phyloP scores from a whole-genome alignment of 768 basidiomycete species.

The Tubosaeta brunneosetosa region DNA sequence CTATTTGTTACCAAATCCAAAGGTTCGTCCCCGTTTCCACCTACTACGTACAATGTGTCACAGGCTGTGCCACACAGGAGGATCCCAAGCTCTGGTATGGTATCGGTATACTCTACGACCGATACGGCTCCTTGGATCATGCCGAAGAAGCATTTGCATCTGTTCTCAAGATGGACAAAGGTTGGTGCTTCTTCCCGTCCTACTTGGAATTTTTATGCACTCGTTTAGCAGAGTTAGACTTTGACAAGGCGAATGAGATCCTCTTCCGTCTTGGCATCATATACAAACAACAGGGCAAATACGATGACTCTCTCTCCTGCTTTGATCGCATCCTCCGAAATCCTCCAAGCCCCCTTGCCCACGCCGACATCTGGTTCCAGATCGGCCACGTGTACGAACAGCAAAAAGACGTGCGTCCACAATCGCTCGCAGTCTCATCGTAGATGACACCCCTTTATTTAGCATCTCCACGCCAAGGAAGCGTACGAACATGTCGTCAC shows the following conservation, averaged over 20 bases:
- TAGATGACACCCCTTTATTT: constrained; percentile 14
- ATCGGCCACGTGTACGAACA: constrained; percentile 99
- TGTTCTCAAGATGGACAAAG: constrained; percentile 94
- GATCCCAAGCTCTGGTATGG: constrained; percentile 99
- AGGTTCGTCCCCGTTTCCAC: constrained; percentile 43
- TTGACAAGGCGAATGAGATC: constrained; percentile 98
- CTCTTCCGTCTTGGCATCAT: constrained; percentile 98
- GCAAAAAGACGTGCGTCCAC: constrained; percentile 78
- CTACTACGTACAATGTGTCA: constrained; percentile 3
- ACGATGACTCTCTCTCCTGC: constrained; percentile 80
- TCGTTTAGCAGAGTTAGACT: constrained; percentile 52
- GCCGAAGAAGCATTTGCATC: constrained; percentile 98
- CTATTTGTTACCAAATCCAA: constrained; percentile 92
- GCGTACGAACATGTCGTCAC: constrained; percentile 94
- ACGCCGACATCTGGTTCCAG: constrained; percentile 99
- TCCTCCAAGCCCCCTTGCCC: constrained; percentile 91
- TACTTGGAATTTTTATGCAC: constrained; percentile 20
- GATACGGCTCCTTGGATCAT: constrained; percentile 96
- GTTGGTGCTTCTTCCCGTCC: constrained; percentile 39
- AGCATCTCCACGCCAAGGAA: constrained; percentile 89
- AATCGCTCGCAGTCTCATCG: background rate
- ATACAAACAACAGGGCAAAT: constrained; percentile 98
- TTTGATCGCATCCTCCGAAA: constrained; percentile 96
- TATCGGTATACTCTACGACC: constrained; percentile 97
- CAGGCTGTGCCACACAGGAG: constrained; percentile 44